A percentile compares a stretch with the other conserved stretches of the same genome.
Conservation (phyloP, 2,329 filamentous ascomycete species). For the Alternaria sp. region DNA sequence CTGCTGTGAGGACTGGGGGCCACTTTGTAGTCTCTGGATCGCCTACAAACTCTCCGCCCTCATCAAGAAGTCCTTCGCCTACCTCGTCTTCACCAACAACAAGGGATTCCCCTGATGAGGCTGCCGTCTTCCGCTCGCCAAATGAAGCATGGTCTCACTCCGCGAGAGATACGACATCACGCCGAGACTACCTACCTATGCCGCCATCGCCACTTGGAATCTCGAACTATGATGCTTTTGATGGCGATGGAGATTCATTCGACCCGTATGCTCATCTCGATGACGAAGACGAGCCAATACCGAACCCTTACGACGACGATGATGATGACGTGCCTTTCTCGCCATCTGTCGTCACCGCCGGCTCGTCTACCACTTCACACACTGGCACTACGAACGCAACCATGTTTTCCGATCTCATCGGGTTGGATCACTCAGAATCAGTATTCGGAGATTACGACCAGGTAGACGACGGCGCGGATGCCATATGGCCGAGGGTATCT, state of each 20-base stretch:
- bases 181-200: slow-evolving; percentile 42
- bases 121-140: slow-evolving; percentile 33
- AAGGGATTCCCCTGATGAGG: slow-evolving; percentile 11
- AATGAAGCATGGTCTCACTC: slow-evolving; percentile 43
- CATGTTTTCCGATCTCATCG: slow-evolving; percentile 30
- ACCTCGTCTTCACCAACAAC: slow-evolving; percentile 20
- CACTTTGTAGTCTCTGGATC: slow-evolving; percentile 29
- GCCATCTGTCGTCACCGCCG: slow-evolving; percentile 18
- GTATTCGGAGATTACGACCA: slow-evolving; percentile 38
- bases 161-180: slow-evolving; percentile 26
- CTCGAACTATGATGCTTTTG: slow-evolving; percentile 56
- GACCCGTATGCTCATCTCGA: slow-evolving; percentile 44
- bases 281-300: slow-evolving; percentile 33
- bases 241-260: slow-evolving; percentile 45
- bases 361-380: slow-evolving; percentile 11
- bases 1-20: slow-evolving; percentile 20
- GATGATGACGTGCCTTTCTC: slow-evolving; percentile 27
- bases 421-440: slow-evolving; percentile 31
- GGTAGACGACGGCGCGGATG: slow-evolving; percentile 31
- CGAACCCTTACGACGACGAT: slow-evolving; percentile 19
- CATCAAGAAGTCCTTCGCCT: slow-evolving; percentile 32
- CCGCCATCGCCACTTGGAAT: slow-evolving; percentile 51
- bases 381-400: slow-evolving; percentile 12
- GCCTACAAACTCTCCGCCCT: slow-evolving; percentile 22
- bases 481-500: slow-evolving; percentile 31